phyloP scores from a whole-genome alignment of 2,329 filamentous ascomycete species.

The Fusarium globosum region DNA sequence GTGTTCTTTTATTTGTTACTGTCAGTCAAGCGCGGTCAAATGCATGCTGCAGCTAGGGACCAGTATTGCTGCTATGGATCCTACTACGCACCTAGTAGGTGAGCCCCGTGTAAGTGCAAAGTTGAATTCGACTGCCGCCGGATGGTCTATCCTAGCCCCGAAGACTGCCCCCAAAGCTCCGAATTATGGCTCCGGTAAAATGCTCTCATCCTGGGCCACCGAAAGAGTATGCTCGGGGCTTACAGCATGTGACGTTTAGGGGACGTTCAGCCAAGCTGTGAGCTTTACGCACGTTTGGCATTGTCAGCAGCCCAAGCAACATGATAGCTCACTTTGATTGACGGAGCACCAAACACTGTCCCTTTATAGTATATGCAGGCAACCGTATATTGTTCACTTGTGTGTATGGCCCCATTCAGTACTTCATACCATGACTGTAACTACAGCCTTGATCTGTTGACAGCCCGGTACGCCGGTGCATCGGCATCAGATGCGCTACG shows the following conservation, averaged over 20 bases:
- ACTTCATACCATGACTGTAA: constrained; percentile 15
- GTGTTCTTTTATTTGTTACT: constrained; percentile 5
- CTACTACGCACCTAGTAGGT: neutral
- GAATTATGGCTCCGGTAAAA: neutral
- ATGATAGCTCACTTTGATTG: constrained; percentile 5
- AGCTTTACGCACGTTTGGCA: neutral
- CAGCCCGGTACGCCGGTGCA: constrained; percentile 12
- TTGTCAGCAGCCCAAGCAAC: constrained; percentile 6
- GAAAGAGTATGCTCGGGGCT: neutral
- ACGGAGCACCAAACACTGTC: constrained; percentile 3
- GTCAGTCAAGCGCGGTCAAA: neutral
- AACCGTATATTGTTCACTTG: neutral
- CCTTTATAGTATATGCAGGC: constrained; percentile 10
- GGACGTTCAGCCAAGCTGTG: neutral
- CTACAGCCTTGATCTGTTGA: constrained; percentile 11
- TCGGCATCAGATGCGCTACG: constrained; percentile 14
- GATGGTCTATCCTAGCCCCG: neutral
- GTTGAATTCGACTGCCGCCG: neutral
- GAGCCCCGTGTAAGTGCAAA: neutral
- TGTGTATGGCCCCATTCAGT: constrained; percentile 14
- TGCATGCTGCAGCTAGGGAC: neutral
- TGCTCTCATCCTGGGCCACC: neutral
- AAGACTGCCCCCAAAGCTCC: neutral
- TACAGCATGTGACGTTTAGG: neutral
- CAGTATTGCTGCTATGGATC: neutral